Evolutionary conservation across 495 filamentous ascomycete genomes (phyloP).

Genomic region (Podospora bellae-mahoneyi): DNA sequence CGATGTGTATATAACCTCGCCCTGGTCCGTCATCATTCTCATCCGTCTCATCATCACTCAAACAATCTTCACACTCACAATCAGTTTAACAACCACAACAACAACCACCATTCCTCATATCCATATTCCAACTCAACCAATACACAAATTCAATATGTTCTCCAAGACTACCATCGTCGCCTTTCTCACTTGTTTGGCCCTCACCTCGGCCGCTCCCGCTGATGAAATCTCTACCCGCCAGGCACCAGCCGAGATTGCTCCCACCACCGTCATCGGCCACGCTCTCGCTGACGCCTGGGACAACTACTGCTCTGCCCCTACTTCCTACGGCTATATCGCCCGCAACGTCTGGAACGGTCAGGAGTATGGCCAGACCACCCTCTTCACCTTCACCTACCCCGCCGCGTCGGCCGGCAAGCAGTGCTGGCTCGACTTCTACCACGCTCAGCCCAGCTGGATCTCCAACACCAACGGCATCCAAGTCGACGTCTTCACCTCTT

Average conservation of each 20-base stretch:
- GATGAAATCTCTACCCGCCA: not conserved
- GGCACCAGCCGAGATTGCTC: conserved; percentile 13
- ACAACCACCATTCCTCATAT: not conserved
- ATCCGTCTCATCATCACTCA: not conserved
- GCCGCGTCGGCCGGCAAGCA: conserved; percentile 1
- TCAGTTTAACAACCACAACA: not conserved
- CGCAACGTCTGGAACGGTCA: conserved; percentile 5
- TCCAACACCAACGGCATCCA: conserved; percentile 7
- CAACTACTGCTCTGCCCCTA: conserved; percentile 14
- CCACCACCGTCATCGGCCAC: conserved; percentile 14
- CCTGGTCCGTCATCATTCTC: not conserved
- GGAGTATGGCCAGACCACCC: conserved; percentile 9
- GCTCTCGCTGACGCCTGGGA: not conserved
- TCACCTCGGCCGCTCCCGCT: conserved; percentile 1
- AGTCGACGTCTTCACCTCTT: conserved; percentile 20
- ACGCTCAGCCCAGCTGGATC: not conserved
- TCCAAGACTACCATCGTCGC: not conserved
- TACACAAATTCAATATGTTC: not conserved
- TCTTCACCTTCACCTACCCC: conserved; percentile 22
- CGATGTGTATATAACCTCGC: not conserved
- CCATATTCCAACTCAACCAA: not conserved
- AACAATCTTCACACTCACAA: not conserved
- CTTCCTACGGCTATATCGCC: not conserved
- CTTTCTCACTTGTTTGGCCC: not conserved
- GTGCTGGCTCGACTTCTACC: conserved; percentile 22